Conservation (phyloP, 2,329 filamentous ascomycete genomes). For the Lecanicillium sp. region DNA sequence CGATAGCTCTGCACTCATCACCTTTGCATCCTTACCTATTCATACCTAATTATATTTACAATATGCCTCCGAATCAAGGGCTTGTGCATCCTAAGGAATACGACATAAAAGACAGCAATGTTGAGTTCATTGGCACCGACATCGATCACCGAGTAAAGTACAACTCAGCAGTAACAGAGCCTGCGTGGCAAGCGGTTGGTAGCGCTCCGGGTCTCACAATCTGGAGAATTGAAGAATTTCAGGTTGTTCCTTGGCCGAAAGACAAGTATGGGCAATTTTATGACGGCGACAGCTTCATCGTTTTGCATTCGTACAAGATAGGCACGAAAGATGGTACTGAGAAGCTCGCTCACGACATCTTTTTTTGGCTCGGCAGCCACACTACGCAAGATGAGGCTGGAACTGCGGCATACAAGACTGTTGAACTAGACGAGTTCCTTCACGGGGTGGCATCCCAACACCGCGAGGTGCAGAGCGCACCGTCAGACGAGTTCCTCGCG, state of each 20-base stretch:
- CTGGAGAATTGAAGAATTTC: constrained; percentile 62
- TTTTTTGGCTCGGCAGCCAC: constrained; percentile 61
- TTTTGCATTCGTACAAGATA: constrained; percentile 52
- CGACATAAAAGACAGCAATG: constrained; percentile 61
- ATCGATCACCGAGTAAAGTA: constrained; percentile 63
- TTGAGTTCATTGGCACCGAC: constrained; percentile 55
- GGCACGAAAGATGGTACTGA: constrained; percentile 32
- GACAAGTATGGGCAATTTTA: constrained; percentile 52
- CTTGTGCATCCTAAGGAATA: constrained; percentile 57
- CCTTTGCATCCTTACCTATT: not conserved
- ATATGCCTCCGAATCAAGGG: constrained; percentile 54
- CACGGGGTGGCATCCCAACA: constrained; percentile 55
- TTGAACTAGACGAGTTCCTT: constrained; percentile 62
- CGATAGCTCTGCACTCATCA: not conserved
- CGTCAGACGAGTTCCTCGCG: constrained; percentile 51
- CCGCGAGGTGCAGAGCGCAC: constrained; percentile 52
- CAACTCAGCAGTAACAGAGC: constrained; percentile 56
- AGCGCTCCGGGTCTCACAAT: constrained; percentile 45
- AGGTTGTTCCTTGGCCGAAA: constrained; percentile 54
- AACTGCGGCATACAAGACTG: constrained; percentile 62
- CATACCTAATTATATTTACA: constrained; percentile 9
- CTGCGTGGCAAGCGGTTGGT: constrained; percentile 57
- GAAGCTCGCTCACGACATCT: constrained; percentile 54
- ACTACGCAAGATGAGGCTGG: constrained; percentile 63
- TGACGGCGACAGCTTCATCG: constrained; percentile 62